Conservation (phyloP, 2,329 filamentous ascomycete species). For the Thielaviopsis musarum region DNA sequence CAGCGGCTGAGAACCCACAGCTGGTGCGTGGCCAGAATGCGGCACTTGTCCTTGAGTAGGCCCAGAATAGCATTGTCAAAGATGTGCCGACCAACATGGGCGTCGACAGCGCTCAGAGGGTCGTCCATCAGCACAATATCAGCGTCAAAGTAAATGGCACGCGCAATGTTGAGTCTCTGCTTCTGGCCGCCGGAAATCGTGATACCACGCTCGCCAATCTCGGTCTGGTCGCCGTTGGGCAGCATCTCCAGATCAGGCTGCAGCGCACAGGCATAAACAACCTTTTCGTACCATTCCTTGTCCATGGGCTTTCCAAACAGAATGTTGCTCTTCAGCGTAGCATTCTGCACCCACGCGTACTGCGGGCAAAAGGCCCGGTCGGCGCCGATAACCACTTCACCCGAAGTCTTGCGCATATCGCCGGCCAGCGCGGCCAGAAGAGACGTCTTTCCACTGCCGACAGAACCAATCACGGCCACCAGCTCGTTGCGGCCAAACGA, state of each 20-base stretch:
- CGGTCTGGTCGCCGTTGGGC: slow-evolving; percentile 73
- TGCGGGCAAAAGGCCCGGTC: slow-evolving; percentile 84
- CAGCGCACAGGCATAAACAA: slow-evolving; percentile 77
- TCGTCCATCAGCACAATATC: slow-evolving; percentile 56
- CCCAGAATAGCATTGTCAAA: slow-evolving; percentile 92
- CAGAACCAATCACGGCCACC: slow-evolving; percentile 72
- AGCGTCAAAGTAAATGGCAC: slow-evolving; percentile 55
- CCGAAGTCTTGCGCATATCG: slow-evolving; percentile 75
- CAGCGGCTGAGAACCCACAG: slow-evolving; percentile 82
- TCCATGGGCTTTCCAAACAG: slow-evolving; percentile 70
- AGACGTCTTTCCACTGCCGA: slow-evolving; percentile 81
- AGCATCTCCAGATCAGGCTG: slow-evolving; percentile 80
- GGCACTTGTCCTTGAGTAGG: slow-evolving; percentile 72
- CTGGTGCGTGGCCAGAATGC: slow-evolving; percentile 87
- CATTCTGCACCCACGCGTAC: slow-evolving; percentile 95
- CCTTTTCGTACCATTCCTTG: slow-evolving; percentile 61
- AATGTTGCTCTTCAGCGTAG: slow-evolving; percentile 76
- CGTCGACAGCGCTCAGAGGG: slow-evolving; percentile 51
- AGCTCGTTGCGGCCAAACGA: slow-evolving; percentile 58
- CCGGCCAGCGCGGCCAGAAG: slow-evolving; percentile 77
- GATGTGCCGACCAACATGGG: slow-evolving; percentile 56
- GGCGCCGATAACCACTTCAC: slow-evolving; percentile 59
- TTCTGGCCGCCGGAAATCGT: slow-evolving; percentile 93
- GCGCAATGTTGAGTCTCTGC: slow-evolving; percentile 83
- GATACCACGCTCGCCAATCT: slow-evolving; percentile 90